Conservation (phyloP, 2,329 filamentous ascomycete genomes). For the Penicillium sp. region DNA sequence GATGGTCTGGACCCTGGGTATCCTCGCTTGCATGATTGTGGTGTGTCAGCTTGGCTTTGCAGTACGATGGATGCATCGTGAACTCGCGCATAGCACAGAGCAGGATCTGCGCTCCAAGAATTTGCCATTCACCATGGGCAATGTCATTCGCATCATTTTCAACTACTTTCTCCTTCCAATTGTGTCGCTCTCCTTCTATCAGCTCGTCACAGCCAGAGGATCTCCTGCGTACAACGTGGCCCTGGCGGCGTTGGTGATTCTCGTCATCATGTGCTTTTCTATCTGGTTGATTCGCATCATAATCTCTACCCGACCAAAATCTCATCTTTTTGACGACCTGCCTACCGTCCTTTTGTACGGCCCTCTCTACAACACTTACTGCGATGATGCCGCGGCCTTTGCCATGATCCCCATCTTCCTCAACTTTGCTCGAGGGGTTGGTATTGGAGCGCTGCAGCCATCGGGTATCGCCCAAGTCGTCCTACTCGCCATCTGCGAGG, state of each 20-base stretch:
- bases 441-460: conserved; percentile 85
- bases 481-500: conserved; percentile 86
- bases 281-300: conserved; percentile 77
- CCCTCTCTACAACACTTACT: conserved; percentile 94
- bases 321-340: conserved; percentile 87
- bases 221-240: conserved; percentile 68
- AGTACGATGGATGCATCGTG: conserved; percentile 68
- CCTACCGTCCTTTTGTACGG: conserved; percentile 85
- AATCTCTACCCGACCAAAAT: conserved; percentile 70
- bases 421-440: conserved; percentile 78
- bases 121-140: conserved; percentile 75
- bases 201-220: conserved; percentile 67
- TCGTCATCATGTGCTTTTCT: conserved; percentile 66
- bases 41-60: conserved; percentile 73
- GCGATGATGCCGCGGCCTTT: conserved; percentile 85
- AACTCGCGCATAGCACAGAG: conserved; percentile 64
- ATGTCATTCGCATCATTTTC: conserved; percentile 77
- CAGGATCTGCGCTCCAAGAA: conserved; percentile 90
- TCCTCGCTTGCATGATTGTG: conserved; percentile 61
- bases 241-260: conserved; percentile 67
- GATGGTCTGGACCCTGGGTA: conserved; percentile 81
- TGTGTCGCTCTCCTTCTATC: conserved; percentile 81
- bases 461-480: conserved; percentile 92
- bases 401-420: conserved; percentile 80
- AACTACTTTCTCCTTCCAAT: conserved; percentile 89